These are phyloP conservation scores for Botrytis squamosa DNA, from an alignment of 2,329 filamentous ascomycete genomes.

Conservation along the genomic window DNA sequence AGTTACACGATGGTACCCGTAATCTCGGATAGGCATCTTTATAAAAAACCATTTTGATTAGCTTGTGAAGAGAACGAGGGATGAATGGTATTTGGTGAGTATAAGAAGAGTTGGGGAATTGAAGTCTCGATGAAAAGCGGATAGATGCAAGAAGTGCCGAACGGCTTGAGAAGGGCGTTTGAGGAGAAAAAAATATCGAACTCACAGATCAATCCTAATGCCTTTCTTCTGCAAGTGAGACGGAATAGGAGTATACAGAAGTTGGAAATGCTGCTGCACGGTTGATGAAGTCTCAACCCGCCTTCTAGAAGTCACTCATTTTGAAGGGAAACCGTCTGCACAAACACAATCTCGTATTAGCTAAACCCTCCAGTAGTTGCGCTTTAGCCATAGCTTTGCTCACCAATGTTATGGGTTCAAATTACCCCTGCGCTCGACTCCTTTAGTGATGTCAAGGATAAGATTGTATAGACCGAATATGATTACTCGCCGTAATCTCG, in stretches of 20 bases:
- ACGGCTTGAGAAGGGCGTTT: not conserved
- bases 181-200: not conserved
- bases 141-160: not conserved
- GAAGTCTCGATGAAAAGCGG: not conserved
- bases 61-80: no score
- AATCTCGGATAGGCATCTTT: not conserved
- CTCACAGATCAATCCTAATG: not conserved
- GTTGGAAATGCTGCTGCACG: not conserved
- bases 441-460: not conserved
- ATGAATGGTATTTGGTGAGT: not conserved
- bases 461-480: not conserved
- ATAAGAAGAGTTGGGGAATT: not conserved
- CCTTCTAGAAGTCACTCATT: not conserved
- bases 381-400: fast-evolving
- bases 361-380: not conserved
- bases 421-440: fast-evolving
- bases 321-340: not conserved
- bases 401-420: not conserved
- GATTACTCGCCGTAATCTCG: fast-evolving
- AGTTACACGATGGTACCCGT: fast-evolving
- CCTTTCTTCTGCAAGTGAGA: not conserved
- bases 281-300: fast-evolving
- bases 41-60: fast-evolving
- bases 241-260: not conserved
- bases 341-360: not conserved